phyloP scores from a whole-genome alignment of 176 grass and related monocot species.

The Triticum turgidum region DNA sequence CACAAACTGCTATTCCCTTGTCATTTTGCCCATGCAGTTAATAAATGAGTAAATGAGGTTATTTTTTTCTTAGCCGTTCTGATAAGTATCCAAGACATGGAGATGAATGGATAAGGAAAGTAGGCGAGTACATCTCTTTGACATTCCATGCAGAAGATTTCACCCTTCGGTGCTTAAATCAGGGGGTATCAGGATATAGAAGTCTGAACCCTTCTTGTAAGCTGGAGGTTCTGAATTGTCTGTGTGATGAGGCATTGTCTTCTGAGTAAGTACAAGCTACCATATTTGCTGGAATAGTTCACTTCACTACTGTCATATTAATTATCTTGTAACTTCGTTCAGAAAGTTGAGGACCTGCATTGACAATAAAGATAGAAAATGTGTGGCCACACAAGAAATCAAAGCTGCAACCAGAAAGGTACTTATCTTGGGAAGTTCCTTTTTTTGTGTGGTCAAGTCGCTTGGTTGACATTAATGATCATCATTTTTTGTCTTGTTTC shows the following conservation, averaged over 20 bases:
- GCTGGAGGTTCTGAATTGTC: constrained; percentile 66
- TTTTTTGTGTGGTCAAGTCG: not conserved
- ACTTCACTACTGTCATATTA: constrained; percentile 18
- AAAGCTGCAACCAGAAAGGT: constrained; percentile 68
- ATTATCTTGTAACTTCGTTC: constrained; percentile 10
- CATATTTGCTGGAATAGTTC: constrained; percentile 14
- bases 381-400: constrained; percentile 38
- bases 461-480: constrained; percentile 4
- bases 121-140: constrained; percentile 43
- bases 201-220: constrained; percentile 57
- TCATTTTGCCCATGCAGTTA: constrained; percentile 6
- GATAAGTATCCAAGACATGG: constrained; percentile 41
- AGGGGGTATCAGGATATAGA: constrained; percentile 55
- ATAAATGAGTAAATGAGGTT: constrained; percentile 23
- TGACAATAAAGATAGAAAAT: constrained; percentile 47
- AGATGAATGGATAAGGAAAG: constrained; percentile 54
- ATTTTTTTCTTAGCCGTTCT: constrained; percentile 45
- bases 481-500: constrained; percentile 20
- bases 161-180: constrained; percentile 37
- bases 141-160: constrained; percentile 30
- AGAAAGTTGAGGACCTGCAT: constrained; percentile 33
- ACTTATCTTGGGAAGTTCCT: not conserved
- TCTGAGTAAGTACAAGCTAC: constrained; percentile 58
- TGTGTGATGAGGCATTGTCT: constrained; percentile 69
- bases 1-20: not conserved